Conservation (phyloP, 768 basidiomycete species). For the Termitomyces sp. region DNA sequence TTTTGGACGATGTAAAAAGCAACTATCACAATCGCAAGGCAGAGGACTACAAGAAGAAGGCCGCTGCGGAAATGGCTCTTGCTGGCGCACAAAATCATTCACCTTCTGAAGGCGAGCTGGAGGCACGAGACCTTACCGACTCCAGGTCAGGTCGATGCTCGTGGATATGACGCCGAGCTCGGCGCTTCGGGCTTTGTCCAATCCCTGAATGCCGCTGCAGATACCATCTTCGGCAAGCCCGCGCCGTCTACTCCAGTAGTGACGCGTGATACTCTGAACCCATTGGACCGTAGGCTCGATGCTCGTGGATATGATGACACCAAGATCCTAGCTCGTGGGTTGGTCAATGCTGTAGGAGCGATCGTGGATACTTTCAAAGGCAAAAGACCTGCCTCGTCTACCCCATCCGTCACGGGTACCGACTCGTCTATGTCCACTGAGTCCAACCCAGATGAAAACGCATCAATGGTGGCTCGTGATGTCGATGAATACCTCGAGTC, state of each 20-base stretch:
- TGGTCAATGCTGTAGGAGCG: background rate
- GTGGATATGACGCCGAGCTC: background rate
- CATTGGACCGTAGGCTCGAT: background rate
- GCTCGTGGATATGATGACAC: slow-evolving; percentile 1
- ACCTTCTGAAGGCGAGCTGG: background rate
- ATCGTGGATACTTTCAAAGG: background rate
- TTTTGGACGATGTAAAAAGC: background rate
- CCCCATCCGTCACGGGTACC: background rate
- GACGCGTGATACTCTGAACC: background rate
- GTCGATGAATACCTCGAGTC: background rate
- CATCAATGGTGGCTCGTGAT: background rate
- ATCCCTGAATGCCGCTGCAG: background rate
- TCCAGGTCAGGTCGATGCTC: background rate
- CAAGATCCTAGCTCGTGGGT: background rate
- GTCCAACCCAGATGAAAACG: background rate
- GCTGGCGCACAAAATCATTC: background rate
- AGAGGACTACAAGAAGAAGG: background rate
- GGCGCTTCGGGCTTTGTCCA: background rate
- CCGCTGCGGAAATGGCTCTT: background rate
- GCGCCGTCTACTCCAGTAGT: background rate
- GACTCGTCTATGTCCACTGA: background rate
- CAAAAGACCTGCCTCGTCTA: background rate
- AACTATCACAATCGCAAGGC: background rate
- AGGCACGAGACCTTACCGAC: background rate
- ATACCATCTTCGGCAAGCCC: background rate